Evolutionary conservation across 169 alveolate genomes (phyloP).

Genomic region (Cryptosporidium meleagridis): DNA sequence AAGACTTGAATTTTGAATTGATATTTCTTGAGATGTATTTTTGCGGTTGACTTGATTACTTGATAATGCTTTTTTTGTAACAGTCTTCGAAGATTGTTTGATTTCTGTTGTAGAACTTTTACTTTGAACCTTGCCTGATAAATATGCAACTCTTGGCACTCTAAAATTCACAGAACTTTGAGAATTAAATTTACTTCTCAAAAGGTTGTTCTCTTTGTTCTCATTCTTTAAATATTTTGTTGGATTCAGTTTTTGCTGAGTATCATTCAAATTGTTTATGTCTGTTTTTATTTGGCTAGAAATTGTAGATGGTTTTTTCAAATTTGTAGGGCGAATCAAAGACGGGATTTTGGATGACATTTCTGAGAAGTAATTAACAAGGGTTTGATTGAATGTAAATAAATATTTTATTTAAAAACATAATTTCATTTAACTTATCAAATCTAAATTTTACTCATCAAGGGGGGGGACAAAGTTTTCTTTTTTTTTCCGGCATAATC

Average conservation of each 20-base stretch:
- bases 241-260: not conserved
- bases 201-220: not conserved
- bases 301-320: not conserved
- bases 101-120: not conserved
- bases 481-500: conserved; percentile 6
- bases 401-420: not conserved
- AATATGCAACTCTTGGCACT: conserved; percentile 63
- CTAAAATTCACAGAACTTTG: not conserved
- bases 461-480: not conserved
- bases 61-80: not conserved
- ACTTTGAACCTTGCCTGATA: not conserved
- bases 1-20: not conserved
- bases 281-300: not conserved
- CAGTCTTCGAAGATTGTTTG: not conserved
- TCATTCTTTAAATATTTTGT: not conserved
- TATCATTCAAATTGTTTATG: not conserved
- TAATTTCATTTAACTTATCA: not conserved
- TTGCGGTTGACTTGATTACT: not conserved
- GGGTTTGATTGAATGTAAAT: not conserved
- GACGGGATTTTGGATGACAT: conserved; percentile 20
- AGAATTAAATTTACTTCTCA: not conserved
- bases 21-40: not conserved
- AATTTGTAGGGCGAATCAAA: conserved; percentile 8
- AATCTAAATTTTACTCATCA: not conserved
- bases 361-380: not conserved